These are phyloP conservation scores for Dimargaris xerosporica DNA, from an alignment of 192 early-diverging fungal species.

Conservation along the genomic window DNA sequence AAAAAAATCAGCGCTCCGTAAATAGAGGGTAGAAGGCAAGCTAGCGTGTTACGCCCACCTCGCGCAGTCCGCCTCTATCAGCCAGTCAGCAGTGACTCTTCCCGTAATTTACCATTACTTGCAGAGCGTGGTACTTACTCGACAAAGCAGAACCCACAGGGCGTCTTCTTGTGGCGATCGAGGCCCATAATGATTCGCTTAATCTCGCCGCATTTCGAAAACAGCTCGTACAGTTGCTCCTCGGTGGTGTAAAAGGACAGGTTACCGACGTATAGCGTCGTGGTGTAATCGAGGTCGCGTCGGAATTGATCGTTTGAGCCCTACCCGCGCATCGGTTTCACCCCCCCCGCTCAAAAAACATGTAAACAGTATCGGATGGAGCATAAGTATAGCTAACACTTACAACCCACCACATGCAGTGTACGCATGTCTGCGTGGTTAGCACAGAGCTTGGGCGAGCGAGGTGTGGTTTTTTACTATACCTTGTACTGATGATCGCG, in stretches of 20 bases:
- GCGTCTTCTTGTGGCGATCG: constrained; percentile 81
- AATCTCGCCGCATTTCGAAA: constrained; percentile 91
- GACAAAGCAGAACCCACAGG: constrained; percentile 99
- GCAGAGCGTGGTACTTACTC: constrained; percentile 43
- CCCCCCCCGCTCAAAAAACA: neutral
- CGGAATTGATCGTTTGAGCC: constrained; percentile 20
- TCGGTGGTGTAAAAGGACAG: constrained; percentile 96
- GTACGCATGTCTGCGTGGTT: no score
- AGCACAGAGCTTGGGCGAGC: no score
- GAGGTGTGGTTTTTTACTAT: neutral
- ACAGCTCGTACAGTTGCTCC: constrained; percentile 94
- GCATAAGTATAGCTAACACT: constrained; percentile 25
- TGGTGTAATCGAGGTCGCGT: constrained; percentile 27
- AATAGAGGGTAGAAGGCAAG: no score
- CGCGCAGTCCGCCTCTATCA: no score
- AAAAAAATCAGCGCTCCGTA: no score
- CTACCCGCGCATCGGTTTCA: neutral
- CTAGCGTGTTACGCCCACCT: no score
- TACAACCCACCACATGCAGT: neutral
- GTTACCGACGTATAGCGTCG: constrained; percentile 94
- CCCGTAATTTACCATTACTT: no score
- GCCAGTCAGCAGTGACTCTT: no score
- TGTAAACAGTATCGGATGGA: constrained; percentile 31
- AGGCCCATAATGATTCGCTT: constrained; percentile 99
- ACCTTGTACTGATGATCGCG: constrained; percentile 68